These are phyloP conservation scores for Fusarium nygamai DNA, from an alignment of 2,329 filamentous ascomycete genomes.

Conservation along the genomic window DNA sequence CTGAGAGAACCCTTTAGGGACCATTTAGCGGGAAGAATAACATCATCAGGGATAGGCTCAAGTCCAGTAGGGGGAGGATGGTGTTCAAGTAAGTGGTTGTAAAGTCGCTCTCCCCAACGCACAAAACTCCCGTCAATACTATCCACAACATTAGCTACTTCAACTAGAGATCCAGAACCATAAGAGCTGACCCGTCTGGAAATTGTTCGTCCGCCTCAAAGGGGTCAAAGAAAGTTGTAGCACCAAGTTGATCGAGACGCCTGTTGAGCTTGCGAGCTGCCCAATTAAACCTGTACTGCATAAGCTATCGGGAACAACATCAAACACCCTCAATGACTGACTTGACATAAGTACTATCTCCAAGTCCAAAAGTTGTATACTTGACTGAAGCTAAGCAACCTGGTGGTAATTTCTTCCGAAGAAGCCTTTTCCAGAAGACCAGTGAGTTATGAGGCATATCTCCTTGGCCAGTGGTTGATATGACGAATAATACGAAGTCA, in stretches of 20 bases:
- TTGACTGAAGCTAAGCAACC: slow-evolving; percentile 73
- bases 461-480: slow-evolving; percentile 95
- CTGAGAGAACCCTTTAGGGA: slow-evolving; percentile 42
- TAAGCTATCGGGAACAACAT: not conserved
- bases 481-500: slow-evolving; percentile 76
- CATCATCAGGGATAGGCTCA: slow-evolving; percentile 76
- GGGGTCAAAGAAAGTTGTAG: slow-evolving; percentile 75
- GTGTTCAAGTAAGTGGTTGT: slow-evolving; percentile 70
- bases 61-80: slow-evolving; percentile 76
- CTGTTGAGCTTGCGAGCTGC: slow-evolving; percentile 89
- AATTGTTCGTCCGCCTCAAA: slow-evolving; percentile 96
- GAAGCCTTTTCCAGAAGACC: slow-evolving; percentile 84
- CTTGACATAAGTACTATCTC: slow-evolving; percentile 95
- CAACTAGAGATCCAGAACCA: no score
- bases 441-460: slow-evolving; percentile 88
- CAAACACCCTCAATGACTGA: slow-evolving; percentile 53
- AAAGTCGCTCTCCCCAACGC: slow-evolving; percentile 77
- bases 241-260: slow-evolving; percentile 84
- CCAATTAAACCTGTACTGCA: slow-evolving; percentile 80
- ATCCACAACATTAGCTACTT: not conserved
- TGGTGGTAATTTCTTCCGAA: slow-evolving; percentile 79
- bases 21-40: slow-evolving; percentile 79
- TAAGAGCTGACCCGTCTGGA: slow-evolving; percentile 78
- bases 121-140: slow-evolving; percentile 86
- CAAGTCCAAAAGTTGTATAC: slow-evolving; percentile 90